A percentile compares a stretch with the other conserved stretches of the same genome.
Conservation (phyloP, 2,329 filamentous ascomycete genomes). For the Colletotrichum magnum region DNA sequence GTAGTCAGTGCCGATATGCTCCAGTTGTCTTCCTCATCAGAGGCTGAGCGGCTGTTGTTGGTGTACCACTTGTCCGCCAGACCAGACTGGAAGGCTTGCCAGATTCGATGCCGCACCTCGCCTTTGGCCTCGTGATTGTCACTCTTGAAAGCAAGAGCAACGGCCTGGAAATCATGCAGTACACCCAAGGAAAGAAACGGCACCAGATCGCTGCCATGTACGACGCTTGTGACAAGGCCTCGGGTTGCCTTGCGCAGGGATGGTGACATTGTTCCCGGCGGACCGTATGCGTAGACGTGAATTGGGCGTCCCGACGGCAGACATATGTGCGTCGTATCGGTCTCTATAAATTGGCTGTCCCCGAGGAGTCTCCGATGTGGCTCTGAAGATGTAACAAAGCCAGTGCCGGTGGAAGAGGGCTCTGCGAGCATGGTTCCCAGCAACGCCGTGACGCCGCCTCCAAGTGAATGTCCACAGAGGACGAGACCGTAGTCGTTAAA, state of each 20-base stretch:
- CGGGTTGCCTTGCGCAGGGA: slow-evolving; percentile 78
- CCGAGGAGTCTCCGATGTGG: slow-evolving; percentile 60
- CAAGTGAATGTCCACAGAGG: slow-evolving; percentile 78
- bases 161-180: slow-evolving; percentile 80
- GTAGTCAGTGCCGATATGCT: slow-evolving; percentile 76
- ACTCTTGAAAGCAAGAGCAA: slow-evolving; percentile 80
- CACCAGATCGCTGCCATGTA: slow-evolving; percentile 81
- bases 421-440: slow-evolving; percentile 80
- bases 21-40: slow-evolving; percentile 76
- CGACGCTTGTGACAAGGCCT: slow-evolving; percentile 80
- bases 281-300: slow-evolving; percentile 85
- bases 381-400: slow-evolving; percentile 73
- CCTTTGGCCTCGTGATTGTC: slow-evolving; percentile 77
- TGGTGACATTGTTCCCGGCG: slow-evolving; percentile 80
- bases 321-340: slow-evolving; percentile 54
- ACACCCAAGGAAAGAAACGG: slow-evolving; percentile 81
- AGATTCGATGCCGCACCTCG: slow-evolving; percentile 76
- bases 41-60: slow-evolving; percentile 48
- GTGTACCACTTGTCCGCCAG: slow-evolving; percentile 74
- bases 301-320: slow-evolving; percentile 79
- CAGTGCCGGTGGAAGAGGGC: slow-evolving; percentile 66
- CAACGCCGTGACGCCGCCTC: slow-evolving; percentile 78
- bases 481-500: slow-evolving; percentile 79
- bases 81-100: slow-evolving; percentile 74
- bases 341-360: slow-evolving; percentile 44